A percentile compares a stretch with the other conserved stretches of the same genome.
phyloP scores from a whole-genome alignment of 1,139 yeast species.

The Magnusiomyces sp. region DNA sequence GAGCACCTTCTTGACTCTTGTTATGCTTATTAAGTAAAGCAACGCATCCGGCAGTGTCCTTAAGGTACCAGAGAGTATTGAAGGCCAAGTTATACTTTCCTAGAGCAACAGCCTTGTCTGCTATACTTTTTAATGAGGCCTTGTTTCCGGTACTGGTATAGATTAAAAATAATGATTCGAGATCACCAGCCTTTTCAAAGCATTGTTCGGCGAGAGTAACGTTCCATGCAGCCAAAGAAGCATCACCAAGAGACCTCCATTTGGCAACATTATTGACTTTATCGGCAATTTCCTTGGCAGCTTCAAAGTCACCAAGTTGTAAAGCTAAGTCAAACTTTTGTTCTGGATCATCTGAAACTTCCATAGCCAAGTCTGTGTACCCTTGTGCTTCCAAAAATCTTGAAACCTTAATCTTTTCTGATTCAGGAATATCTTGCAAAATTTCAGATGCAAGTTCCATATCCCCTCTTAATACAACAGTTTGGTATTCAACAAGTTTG shows the following conservation, averaged over 20 bases:
- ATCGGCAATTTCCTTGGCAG: slow-evolving; percentile 67
- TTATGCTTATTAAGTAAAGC: slow-evolving; percentile 61
- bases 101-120: slow-evolving; percentile 51
- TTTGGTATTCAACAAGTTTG: slow-evolving; percentile 87
- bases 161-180: slow-evolving; percentile 70
- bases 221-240: slow-evolving; percentile 71
- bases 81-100: slow-evolving; percentile 90
- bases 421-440: slow-evolving; percentile 54
- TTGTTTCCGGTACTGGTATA: slow-evolving; percentile 75
- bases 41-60: slow-evolving; percentile 57
- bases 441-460: slow-evolving; percentile 64
- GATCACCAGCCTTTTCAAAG: slow-evolving; percentile 72
- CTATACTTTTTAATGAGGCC: slow-evolving; percentile 47
- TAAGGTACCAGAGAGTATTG: slow-evolving; percentile 83
- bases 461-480: slow-evolving; percentile 91
- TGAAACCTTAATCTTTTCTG: slow-evolving; percentile 72
- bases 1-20: slow-evolving; percentile 75
- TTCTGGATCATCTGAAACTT: slow-evolving; percentile 75
- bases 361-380: slow-evolving; percentile 68
- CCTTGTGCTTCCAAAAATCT: slow-evolving; percentile 94
- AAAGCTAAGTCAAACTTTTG: slow-evolving; percentile 80
- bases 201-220: slow-evolving; percentile 73
- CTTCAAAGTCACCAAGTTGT: slow-evolving; percentile 53
- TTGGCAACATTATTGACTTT: slow-evolving; percentile 47
- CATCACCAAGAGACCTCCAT: slow-evolving; percentile 91